Evolutionary conservation across 495 filamentous ascomycete species (phyloP), one percentile per base, ranked within the genome.

Genomic region (Schizothecium vesticola): DNA sequence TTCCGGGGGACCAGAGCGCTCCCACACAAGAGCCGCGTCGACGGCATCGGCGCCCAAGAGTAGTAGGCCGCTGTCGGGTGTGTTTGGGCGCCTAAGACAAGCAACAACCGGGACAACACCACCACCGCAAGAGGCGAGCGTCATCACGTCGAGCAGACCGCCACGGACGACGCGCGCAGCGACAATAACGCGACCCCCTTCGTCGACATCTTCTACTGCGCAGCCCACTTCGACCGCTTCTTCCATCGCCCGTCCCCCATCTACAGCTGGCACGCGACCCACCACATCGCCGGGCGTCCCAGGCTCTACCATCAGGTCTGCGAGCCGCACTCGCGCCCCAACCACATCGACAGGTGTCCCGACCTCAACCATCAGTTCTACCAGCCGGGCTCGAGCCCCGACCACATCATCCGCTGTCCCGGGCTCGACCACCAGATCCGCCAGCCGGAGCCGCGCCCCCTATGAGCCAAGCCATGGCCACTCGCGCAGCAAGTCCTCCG

Each of bases 401-500:
- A 51, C 43, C 16, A n/a, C 19, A 51, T 51, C 43, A 51, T 51
- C 43, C 19, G 43, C 43, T 9, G 43, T 6, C 43, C 43, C 43
- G 43, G n/a, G 19, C 43, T 51, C 43, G 16, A 51, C 43, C 16
- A 51, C 43, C 43, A 51, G 43, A 19, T 51, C 43, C n/a, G 16
- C 43, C 43, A 51, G 43, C 43, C 43, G 43, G 43, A 51, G 16
- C 6, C 43, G 43, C 19, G 43, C 43, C 19, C 43, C 43, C 43
- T n/a, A 51, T 2, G 43, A 51, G 0, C 43, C 43, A 51, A 51
- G 43, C 43, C 43, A 51, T n/a, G 43, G 70, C 33, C 76, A 80
- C 60, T 57, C 73, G 21, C 75, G 81, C n/a, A 75, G 79, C 19
- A 81, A 76, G 66, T 80, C 80, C 13, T 78, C 80, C 12, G 76